Evolutionary conservation across 1,284 basidiomycete species (phyloP).

Genomic region (Cutaneotrichosporon spelunceum): DNA sequence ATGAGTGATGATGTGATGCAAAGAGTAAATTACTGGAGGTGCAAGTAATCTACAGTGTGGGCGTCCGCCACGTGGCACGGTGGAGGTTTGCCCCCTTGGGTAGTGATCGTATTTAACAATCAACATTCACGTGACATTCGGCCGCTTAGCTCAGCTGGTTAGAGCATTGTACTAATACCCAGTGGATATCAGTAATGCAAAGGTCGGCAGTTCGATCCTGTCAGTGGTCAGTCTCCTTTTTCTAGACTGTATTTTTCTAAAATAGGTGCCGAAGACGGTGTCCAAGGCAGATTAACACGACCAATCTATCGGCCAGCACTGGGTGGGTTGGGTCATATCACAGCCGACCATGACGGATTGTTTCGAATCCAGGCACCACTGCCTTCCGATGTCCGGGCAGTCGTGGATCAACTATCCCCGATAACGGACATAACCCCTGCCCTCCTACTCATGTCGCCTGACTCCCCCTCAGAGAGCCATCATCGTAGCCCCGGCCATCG

Average conservation of each 20-base stretch:
- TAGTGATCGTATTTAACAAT: too few relatives aligned
- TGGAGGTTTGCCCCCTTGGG: too few relatives aligned
- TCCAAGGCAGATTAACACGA: too few relatives aligned
- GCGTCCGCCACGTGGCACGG: too few relatives aligned
- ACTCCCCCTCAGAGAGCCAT: background rate
- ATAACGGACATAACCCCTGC: slow-evolving; percentile 1
- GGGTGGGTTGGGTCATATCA: background rate
- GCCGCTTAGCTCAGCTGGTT: slow-evolving; percentile 1
- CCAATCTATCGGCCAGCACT: too few relatives aligned
- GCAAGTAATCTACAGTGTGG: too few relatives aligned
- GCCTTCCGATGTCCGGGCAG: background rate
- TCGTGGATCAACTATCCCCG: background rate
- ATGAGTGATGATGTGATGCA: too few relatives aligned
- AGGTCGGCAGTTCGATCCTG: slow-evolving; percentile 1
- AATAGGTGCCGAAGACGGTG: too few relatives aligned
- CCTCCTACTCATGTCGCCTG: background rate
- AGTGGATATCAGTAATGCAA: background rate
- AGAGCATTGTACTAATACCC: background rate
- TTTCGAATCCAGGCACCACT: background rate
- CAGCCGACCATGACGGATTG: background rate
- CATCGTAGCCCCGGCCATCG: background rate
- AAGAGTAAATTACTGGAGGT: too few relatives aligned
- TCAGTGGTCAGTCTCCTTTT: background rate
- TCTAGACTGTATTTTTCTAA: background rate
- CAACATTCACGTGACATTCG: background rate